Percentiles rank a stretch among this genome's conserved stretches.
Evolutionary conservation across 176 grass and related monocot species (phyloP).

Genomic region (Miscanthus lutarioriparius): DNA sequence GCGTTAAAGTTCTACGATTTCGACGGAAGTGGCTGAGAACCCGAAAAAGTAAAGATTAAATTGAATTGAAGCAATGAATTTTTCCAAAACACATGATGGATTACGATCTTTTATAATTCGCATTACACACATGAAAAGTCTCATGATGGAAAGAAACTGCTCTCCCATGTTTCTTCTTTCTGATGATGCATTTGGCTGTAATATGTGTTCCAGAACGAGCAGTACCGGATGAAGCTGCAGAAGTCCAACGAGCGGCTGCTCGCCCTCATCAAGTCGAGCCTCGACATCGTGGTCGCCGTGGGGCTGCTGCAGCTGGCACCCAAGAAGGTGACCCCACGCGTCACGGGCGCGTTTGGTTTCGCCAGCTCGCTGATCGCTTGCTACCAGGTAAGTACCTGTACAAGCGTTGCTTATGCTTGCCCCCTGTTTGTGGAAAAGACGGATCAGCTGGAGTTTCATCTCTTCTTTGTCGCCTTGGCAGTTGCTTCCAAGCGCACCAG

Average conservation of each 20-base stretch:
- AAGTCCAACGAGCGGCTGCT: slow-evolving; percentile 80
- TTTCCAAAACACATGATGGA: no score
- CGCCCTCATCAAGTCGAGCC: slow-evolving; percentile 66
- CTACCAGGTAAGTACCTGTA: slow-evolving; percentile 60
- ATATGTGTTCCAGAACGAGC: slow-evolving; percentile 52
- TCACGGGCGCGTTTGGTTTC: slow-evolving; percentile 74
- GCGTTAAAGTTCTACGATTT: no score
- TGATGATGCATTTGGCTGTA: not conserved
- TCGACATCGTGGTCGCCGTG: slow-evolving; percentile 72
- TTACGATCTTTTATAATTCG: no score
- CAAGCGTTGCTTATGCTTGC: not conserved
- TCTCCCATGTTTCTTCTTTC: not conserved
- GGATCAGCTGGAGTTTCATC: not conserved
- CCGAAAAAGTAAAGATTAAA: no score
- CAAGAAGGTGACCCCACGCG: slow-evolving; percentile 71
- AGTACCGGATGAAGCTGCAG: slow-evolving; percentile 70
- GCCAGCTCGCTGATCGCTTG: slow-evolving; percentile 79
- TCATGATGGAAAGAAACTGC: no score
- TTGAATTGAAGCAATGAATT: no score
- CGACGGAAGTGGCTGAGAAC: no score
- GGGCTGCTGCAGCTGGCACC: slow-evolving; percentile 84
- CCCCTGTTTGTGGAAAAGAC: not conserved
- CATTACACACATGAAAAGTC: no score
- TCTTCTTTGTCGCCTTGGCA: slow-evolving; percentile 4
- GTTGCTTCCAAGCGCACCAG: slow-evolving; percentile 67